Evolutionary conservation across 768 basidiomycete genomes (phyloP).

Genomic region (Russula compacta): DNA sequence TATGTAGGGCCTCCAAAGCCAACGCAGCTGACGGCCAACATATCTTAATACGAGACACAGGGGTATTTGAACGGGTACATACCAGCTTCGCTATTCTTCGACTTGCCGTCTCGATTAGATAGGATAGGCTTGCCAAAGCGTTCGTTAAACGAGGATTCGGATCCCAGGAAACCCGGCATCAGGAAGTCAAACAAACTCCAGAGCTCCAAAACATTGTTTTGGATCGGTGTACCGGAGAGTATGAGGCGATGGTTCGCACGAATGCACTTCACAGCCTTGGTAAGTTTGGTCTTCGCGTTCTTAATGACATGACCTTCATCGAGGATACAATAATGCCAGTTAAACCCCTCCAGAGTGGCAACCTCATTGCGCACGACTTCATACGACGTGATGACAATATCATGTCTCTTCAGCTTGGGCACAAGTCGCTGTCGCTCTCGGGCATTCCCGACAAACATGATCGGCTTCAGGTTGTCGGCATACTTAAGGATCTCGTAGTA

Average conservation of each 20-base stretch:
- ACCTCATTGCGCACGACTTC: conserved; percentile 97
- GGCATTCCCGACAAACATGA: conserved; percentile 84
- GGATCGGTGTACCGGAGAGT: conserved; percentile 95
- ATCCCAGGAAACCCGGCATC: conserved; percentile 99
- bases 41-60: background rate
- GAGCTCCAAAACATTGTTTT: conserved; percentile 96
- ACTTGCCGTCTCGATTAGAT: conserved; percentile 90
- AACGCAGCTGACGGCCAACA: conserved; percentile 57
- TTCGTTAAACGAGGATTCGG: conserved; percentile 88
- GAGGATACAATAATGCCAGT: conserved; percentile 93
- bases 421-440: conserved; percentile 69
- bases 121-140: conserved; percentile 94
- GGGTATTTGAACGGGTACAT: conserved; percentile 24
- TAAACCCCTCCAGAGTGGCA: conserved; percentile 53
- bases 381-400: conserved; percentile 95
- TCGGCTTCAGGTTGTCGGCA: conserved; percentile 68
- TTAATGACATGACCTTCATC: conserved; percentile 99
- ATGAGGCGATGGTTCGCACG: conserved; percentile 89
- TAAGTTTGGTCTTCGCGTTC: conserved; percentile 96
- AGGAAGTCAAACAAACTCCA: conserved; percentile 99
- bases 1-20: conserved; percentile 92
- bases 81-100: conserved; percentile 93
- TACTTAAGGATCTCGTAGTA: conserved; percentile 97
- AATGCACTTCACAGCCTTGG: conserved; percentile 89
- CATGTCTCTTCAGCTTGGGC: conserved; percentile 55